Evolutionary conservation across 1,284 basidiomycete genomes (phyloP).

Genomic region (Ganoderma lingzhi): DNA sequence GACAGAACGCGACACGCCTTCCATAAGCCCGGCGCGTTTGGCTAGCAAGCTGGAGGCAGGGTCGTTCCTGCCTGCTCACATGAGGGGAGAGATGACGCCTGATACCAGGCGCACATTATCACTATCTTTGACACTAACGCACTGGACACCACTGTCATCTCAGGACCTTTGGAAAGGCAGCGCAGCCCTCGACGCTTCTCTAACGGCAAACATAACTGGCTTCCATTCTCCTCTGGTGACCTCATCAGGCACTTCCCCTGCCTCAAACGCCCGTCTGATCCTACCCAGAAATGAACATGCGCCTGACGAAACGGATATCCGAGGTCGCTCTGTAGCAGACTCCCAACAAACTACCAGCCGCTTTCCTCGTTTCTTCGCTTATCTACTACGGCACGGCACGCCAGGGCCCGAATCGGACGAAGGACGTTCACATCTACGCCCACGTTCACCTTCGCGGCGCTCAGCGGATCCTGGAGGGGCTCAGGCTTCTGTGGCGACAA

Average conservation of each 20-base stretch:
- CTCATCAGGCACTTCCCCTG: conserved; percentile 24
- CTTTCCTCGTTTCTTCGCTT: conserved; percentile 33
- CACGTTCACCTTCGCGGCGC: conserved; percentile 27
- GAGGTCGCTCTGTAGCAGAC: conserved; percentile 24
- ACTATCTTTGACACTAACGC: conserved; percentile 26
- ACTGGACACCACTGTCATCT: conserved; percentile 27
- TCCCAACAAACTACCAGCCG: conserved; percentile 33
- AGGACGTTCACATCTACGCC: conserved; percentile 12
- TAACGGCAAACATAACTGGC: conserved; percentile 28
- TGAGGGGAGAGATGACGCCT: conserved; percentile 21
- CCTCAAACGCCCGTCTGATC: conserved; percentile 25
- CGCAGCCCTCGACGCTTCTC: conserved; percentile 20
- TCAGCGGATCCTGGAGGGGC: conserved; percentile 33
- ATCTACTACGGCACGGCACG: conserved; percentile 33
- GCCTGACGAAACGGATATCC: conserved; percentile 21
- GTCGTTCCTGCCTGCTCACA: conserved; percentile 16
- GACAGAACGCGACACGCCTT: conserved; percentile 23
- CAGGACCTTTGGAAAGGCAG: conserved; percentile 14
- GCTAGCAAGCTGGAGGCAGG: conserved; percentile 16
- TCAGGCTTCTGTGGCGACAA: conserved; percentile 33
- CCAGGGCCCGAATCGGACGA: conserved; percentile 28
- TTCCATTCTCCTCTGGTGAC: conserved; percentile 28
- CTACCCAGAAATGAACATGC: neutral
- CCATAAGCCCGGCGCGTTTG: conserved; percentile 11
- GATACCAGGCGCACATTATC: conserved; percentile 21